phyloP scores from a whole-genome alignment of 2,329 filamentous ascomycete species.

The Chaetomium sp. region DNA sequence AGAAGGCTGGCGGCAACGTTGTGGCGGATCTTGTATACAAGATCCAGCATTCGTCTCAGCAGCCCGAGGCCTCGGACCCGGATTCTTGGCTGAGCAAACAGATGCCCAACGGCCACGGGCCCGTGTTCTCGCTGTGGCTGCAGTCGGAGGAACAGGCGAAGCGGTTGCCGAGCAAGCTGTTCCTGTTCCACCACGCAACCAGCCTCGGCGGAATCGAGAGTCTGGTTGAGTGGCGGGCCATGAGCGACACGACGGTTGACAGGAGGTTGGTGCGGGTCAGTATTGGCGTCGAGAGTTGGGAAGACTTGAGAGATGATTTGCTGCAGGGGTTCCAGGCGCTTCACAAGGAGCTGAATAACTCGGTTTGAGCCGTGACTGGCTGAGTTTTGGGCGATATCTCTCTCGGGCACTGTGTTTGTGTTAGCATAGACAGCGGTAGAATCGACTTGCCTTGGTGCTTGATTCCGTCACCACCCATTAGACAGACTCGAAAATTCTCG shows the following conservation, averaged over 20 bases:
- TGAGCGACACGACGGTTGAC: constrained; percentile 78
- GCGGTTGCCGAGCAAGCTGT: constrained; percentile 73
- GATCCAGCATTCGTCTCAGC: constrained; percentile 72
- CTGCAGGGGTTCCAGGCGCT: constrained; percentile 65
- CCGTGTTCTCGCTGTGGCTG: constrained; percentile 79
- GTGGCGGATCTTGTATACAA: constrained; percentile 33
- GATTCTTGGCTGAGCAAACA: constrained; percentile 76
- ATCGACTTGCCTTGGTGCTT: too few species aligned
- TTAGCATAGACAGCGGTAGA: not conserved
- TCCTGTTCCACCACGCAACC: constrained; percentile 91
- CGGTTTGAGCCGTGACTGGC: not conserved
- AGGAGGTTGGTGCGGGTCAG: constrained; percentile 75
- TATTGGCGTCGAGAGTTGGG: constrained; percentile 81
- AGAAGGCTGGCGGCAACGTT: constrained; percentile 39
- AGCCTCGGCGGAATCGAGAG: constrained; percentile 93
- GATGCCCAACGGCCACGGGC: constrained; percentile 89
- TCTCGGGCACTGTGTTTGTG: not conserved
- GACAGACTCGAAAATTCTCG: too few species aligned
- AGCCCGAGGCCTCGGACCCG: constrained; percentile 61
- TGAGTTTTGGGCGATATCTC: too few species aligned
- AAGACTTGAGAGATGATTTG: constrained; percentile 80
- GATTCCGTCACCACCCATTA: too few species aligned
- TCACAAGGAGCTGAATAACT: constrained; percentile 30
- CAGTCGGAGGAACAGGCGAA: constrained; percentile 63
- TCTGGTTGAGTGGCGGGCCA: constrained; percentile 92